Conservation (phyloP, 257 asterid genomes). For the Nicotiana obtusifolia region DNA sequence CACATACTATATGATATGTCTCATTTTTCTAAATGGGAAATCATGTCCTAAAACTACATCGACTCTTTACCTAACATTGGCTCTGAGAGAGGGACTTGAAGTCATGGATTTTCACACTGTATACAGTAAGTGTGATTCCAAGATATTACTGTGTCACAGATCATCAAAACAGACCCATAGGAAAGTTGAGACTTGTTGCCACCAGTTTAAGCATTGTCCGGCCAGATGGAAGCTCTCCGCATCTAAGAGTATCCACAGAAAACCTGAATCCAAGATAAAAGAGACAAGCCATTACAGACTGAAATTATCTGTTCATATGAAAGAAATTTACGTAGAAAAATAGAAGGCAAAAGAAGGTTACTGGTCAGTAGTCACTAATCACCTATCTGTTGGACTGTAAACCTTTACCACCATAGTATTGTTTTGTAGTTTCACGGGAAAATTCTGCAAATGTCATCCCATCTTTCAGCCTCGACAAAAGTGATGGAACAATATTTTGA, state of each 20-base stretch:
- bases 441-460: slow-evolving; percentile 93
- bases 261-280: not conserved
- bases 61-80: not conserved
- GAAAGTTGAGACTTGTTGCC: not conserved
- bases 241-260: not conserved
- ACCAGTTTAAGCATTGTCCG: not conserved
- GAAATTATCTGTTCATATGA: not conserved
- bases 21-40: not conserved
- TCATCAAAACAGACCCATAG: too few relatives aligned
- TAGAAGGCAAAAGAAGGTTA: not conserved
- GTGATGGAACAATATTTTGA: slow-evolving; percentile 54
- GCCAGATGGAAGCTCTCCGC: not conserved
- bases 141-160: too few relatives aligned
- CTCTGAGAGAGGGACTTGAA: not conserved
- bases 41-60: not conserved
- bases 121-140: too few relatives aligned
- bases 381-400: slow-evolving; percentile 66
- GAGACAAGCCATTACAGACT: not conserved
- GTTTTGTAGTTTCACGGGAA: slow-evolving; percentile 74
- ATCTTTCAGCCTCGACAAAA: slow-evolving; percentile 49
- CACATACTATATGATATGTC: not conserved
- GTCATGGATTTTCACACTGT: too few relatives aligned
- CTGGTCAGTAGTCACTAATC: not conserved
- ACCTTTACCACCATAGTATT: slow-evolving; percentile 71
- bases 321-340: not conserved